Percentiles rank a stretch among this genome's conserved stretches.
Conservation (phyloP, 1,284 basidiomycete species). For the Trichosporon sp. region DNA sequence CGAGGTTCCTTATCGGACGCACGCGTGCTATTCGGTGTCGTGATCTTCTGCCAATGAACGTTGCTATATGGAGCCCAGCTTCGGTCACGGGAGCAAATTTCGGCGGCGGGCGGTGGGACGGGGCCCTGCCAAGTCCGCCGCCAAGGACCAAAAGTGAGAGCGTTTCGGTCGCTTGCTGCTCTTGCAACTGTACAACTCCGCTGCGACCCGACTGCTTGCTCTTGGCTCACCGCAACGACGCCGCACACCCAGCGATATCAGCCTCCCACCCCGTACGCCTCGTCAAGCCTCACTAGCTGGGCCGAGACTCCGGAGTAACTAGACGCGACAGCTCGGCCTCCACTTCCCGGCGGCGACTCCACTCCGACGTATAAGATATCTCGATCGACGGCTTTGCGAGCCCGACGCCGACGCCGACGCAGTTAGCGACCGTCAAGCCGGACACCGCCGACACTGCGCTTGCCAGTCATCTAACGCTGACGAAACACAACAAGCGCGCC, state of each 20-base stretch:
- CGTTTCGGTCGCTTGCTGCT: not conserved
- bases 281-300: not conserved
- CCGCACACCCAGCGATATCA: not conserved
- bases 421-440: not conserved
- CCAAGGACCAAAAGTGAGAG: not conserved
- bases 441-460: not conserved
- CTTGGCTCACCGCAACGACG: conserved; percentile 6
- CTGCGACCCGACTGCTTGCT: not conserved
- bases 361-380: not conserved
- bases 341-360: conserved; percentile 14
- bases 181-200: not conserved
- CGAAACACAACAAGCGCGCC: not conserved
- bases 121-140: conserved; percentile 17
- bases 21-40: not conserved
- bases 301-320: conserved; percentile 11
- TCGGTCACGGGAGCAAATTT: not conserved
- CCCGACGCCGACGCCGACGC: not conserved
- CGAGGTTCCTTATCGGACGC: not conserved
- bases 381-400: not conserved
- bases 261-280: not conserved
- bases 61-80: not conserved
- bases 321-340: not conserved
- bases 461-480: not conserved
- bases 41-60: not conserved
- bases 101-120: not conserved